phyloP scores from a whole-genome alignment of 2,329 filamentous ascomycete genomes.

The Diaporthe destruens region DNA sequence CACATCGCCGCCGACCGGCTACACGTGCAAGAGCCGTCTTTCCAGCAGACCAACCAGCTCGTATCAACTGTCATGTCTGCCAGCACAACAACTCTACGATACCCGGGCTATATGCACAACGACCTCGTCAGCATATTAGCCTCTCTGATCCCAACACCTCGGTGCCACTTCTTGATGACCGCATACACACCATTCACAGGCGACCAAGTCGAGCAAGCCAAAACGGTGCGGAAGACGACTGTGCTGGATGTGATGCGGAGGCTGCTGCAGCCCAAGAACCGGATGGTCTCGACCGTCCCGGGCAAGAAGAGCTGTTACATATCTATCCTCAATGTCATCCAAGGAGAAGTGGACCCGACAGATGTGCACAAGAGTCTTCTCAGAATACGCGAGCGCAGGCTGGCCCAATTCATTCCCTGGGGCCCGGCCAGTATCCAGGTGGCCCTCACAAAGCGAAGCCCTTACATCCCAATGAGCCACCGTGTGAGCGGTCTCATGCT shows the following conservation, averaged over 20 bases:
- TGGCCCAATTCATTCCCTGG: conserved; percentile 98
- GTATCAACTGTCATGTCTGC: conserved; percentile 99
- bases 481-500: conserved; percentile 97
- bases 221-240: conserved; percentile 97
- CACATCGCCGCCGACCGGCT: conserved; percentile 94
- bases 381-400: conserved; percentile 90
- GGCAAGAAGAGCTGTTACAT: conserved; percentile 99
- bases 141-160: conserved; percentile 93
- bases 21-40: conserved; percentile 94
- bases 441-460: conserved; percentile 94
- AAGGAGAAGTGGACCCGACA: conserved; percentile 97
- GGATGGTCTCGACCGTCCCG: conserved; percentile 97
- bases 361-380: conserved; percentile 98
- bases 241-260: conserved; percentile 98
- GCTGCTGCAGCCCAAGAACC: conserved; percentile 95
- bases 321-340: conserved; percentile 98
- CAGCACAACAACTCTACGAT: conserved; percentile 94
- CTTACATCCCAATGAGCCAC: conserved; percentile 93
- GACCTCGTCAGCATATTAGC: conserved; percentile 97
- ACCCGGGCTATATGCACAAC: conserved; percentile 99
- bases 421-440: conserved; percentile 98
- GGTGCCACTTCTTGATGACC: conserved; percentile 98
- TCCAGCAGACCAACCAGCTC: conserved; percentile 97
- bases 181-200: conserved; percentile 98
- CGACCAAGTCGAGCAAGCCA: conserved; percentile 95